Conservation (phyloP, 495 filamentous ascomycete species). For the Penicillium salamii region DNA sequence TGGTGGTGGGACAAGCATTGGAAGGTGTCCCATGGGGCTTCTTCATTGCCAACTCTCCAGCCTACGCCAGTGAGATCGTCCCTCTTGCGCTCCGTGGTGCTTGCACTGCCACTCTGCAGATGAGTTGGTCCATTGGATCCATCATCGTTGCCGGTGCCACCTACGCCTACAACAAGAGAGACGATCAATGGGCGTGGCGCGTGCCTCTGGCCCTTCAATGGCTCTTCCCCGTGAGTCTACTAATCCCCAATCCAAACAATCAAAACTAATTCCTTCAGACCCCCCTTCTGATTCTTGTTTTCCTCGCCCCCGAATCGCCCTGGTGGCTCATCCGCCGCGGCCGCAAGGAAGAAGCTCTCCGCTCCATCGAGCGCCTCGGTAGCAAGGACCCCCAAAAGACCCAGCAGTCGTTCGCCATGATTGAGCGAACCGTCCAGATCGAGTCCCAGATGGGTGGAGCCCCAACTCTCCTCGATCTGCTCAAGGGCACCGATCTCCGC, state of each 20-base stretch:
- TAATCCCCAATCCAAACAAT: not conserved
- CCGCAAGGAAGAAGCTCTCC: constrained; percentile 58
- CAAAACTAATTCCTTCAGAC: constrained; percentile 21
- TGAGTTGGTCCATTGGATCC: constrained; percentile 70
- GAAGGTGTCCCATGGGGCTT: constrained; percentile 74
- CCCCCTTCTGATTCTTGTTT: constrained; percentile 62
- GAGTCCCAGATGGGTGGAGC: constrained; percentile 58
- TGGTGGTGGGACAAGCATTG: constrained; percentile 65
- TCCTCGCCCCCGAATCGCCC: constrained; percentile 64
- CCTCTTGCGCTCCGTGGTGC: constrained; percentile 63
- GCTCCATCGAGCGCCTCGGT: constrained; percentile 60
- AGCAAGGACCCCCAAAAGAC: constrained; percentile 52
- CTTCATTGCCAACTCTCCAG: constrained; percentile 69
- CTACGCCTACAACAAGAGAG: constrained; percentile 49
- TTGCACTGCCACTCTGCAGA: constrained; percentile 67
- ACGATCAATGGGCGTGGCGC: constrained; percentile 55
- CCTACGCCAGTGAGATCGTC: constrained; percentile 69
- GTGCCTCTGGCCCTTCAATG: constrained; percentile 68
- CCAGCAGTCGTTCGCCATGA: constrained; percentile 68
- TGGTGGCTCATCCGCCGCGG: constrained; percentile 59
- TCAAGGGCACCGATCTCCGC: constrained; percentile 63
- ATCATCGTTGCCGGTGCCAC: constrained; percentile 67
- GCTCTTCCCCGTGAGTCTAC: constrained; percentile 61
- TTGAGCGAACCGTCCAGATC: constrained; percentile 66
- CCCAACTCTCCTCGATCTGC: constrained; percentile 60